Evolutionary conservation across 352 stramenopile species (phyloP), one percentile per base, ranked within the genome.

Genomic region (Globisporangium nunn): DNA sequence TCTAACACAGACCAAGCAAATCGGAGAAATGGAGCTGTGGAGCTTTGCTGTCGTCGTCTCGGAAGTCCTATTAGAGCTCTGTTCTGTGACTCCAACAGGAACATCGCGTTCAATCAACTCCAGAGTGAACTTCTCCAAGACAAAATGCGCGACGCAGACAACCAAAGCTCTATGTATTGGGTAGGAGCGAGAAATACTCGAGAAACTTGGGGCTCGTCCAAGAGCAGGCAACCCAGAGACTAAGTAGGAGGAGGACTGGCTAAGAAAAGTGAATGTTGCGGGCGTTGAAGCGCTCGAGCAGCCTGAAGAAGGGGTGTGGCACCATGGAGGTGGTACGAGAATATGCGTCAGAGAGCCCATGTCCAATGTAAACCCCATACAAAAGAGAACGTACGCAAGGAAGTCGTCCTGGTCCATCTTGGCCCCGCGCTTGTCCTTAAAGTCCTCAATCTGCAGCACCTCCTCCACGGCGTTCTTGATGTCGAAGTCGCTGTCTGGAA

Each of bases 351-450:
- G 37, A 4, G 6, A 30, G 46, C 44, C 12, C 2, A 12, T 59
- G 14, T 1, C 23, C 23, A 23, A 23, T 23, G 23, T 23, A 23
- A 23, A 23, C 23, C 23, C 23, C 23, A 23, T 23, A 23, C 23
- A 23, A 23, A 4, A 5, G 4, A 41, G 18, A 8, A 74, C 82
- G 48, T 78, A 92, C 74, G 87, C 74, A 39, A 99, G 80, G 63
- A 99, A 99, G 67, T 99, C 97, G 68, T 99, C 96, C 35, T 98
- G 83, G 74, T 98, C 91, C 74, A 99, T 88, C 68, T 99, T 99
- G 18, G 95, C 87, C 15, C 91, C 96, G 57, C 97, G 83, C 62
- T 98, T 97, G 39, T 78, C 68, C 23, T 70, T 68, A 58, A 89
- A 98, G 18, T 78, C 61, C 29, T 96, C 90, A 55, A 95, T 77